Base-by-base conservation (phyloP, 2,329 filamentous ascomycete species). In the Fusarium domesticum region DNA sequence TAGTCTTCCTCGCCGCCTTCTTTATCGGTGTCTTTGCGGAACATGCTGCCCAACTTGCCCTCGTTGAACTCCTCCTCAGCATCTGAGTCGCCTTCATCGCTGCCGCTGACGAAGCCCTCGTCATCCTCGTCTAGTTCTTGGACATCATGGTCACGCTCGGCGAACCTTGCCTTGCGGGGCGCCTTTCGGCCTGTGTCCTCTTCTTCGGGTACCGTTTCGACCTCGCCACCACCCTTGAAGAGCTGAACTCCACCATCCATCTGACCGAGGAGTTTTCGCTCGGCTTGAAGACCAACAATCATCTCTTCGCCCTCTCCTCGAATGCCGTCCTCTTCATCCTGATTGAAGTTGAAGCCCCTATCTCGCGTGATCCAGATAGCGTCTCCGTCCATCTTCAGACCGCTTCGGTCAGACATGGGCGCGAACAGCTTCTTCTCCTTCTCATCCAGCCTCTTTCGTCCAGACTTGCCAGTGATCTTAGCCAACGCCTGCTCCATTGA, bases 391-490 rank as follows among this genome's bases (percentile, higher is more conserved):
- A 98, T 92, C 63, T 97, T 84, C 11, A 98, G 81, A 59, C 93
- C 93, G 54, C 91, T 95, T 25, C 96, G 90, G 68, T 98, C 93
- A 18, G 91, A 96, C 92, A 98, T 97, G 25, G 93, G 95, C 3
- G 93, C 95, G 67, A 96, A 95, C 5, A 98, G 73, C 58, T 95
- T 82, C 71, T 96, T 96, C 64, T 98, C 92, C 70, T 97, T 98
- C 64, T 98, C 93, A 23, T 95, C 93, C 12, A 98, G 71, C 44
- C 91, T 79, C 60, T 85, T 83, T 52, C 90, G 77, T 32, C 84
- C 85, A 25, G 84, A 84, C 67, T 95, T 96, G 3, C 92, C 92
- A 0, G 84, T 84, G 2, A 83, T 81, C 64, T 95, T 96, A 31
- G 89, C 88, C 32, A 91, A 72, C 6, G 88, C 89, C 66, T 93